Evolutionary conservation across 2,329 filamentous ascomycete genomes (phyloP), one percentile per base, ranked within the genome.

Genomic region (Coniosporium tulheliwenetii): DNA sequence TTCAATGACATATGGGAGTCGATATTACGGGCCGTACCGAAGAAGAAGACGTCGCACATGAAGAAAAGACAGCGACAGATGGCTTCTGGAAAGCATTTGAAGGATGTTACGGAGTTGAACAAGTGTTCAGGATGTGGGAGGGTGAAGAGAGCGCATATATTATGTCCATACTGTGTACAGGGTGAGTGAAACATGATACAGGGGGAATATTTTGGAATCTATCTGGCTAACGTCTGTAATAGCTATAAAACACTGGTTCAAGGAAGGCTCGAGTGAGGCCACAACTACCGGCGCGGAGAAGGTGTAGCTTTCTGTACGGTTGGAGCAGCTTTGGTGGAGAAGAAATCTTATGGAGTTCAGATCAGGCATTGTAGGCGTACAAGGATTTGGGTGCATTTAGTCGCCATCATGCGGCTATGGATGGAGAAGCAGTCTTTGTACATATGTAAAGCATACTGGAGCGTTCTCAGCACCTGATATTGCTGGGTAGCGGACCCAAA

Each of bases 31-130:
- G 91, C 91, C 1, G 91, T 96, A 12, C 91, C 91, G 5, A 98
- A 98, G 73, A 96, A 94, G 69, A 98, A 96, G 75, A 93, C 86
- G 30, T 95, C 89, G 35, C 85, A 98, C 62, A 85, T 85, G 69
- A 94, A 91, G 69, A 94, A 86, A 71, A 75, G 91, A 51, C 80
- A 86, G 57, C 77, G 93, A 53, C 86, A 93, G 57, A 82, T 96
- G 79, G 89, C 87, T 16, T 26, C 19, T 7, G 91, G 91, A 55
- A 98, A 98, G 66, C 89, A 79, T 36, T 63, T 98, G 51, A 84
- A 94, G 65, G 91, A 98, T 58, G 78, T 93, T 43, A 91, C 81
- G 47, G 75, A 76, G 41, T 65, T 98, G 50, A 93, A 86, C 66
- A 84, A 77, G 55, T 98, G 91, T 58, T 83, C 89, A 0, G 84